Conservation (phyloP, 75 land plant species). For the Selaginella moellendorffii region DNA sequence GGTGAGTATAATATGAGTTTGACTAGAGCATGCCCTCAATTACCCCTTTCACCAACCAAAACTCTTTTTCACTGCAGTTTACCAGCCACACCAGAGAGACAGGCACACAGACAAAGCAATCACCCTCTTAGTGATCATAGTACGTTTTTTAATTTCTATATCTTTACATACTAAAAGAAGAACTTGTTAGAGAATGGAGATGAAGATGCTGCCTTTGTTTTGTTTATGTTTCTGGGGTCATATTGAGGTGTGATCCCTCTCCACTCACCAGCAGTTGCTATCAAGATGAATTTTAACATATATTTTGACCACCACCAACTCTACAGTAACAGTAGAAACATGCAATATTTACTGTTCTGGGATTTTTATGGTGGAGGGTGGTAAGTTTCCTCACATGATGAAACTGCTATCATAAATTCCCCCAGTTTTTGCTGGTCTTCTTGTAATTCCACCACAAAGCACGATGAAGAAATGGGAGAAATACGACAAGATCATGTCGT, state of each 20-base stretch:
- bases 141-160: background rate
- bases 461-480: too few relatives aligned
- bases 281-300: too few relatives aligned
- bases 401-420: background rate
- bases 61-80: background rate
- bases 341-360: background rate
- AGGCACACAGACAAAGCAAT: background rate
- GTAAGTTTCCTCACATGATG: background rate
- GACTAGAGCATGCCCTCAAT: background rate
- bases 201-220: too few relatives aligned
- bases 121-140: background rate
- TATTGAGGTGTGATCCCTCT: too few relatives aligned
- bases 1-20: background rate
- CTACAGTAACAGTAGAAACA: background rate
- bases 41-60: background rate
- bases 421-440: too few relatives aligned
- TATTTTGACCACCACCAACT: background rate
- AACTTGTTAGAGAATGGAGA: too few relatives aligned
- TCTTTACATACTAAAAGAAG: background rate
- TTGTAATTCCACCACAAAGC: too few relatives aligned
- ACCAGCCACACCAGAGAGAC: background rate
- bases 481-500: background rate
- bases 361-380: background rate
- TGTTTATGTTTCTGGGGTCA: too few relatives aligned
- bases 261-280: too few relatives aligned